These are phyloP conservation scores for Crithidia mellificae DNA, from an alignment of 208 protist genomes.

Conservation along the genomic window DNA sequence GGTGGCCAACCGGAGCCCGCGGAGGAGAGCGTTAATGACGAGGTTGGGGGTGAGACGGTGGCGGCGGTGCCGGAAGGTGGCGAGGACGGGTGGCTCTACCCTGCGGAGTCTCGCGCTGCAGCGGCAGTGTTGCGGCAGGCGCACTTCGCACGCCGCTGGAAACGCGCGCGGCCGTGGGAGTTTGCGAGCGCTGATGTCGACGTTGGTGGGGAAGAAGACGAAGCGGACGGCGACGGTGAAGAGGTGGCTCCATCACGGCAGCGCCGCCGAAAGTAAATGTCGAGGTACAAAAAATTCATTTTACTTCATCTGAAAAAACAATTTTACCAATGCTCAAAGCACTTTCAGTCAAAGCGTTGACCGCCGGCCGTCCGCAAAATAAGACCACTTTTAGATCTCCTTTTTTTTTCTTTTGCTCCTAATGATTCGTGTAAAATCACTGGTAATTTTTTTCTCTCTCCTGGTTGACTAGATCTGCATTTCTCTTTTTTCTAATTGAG, in stretches of 20 bases:
- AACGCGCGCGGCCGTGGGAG: slow-evolving; percentile 51
- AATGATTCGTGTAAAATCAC: too few relatives aligned
- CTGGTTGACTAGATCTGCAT: too few relatives aligned
- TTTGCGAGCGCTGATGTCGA: slow-evolving; percentile 11
- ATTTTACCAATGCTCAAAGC: too few relatives aligned
- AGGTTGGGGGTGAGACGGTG: too few relatives aligned
- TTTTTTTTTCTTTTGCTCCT: too few relatives aligned
- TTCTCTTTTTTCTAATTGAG: too few relatives aligned
- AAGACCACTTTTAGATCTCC: too few relatives aligned
- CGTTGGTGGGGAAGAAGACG: slow-evolving; percentile 11
- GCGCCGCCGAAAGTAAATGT: background rate
- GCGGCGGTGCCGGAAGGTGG: slow-evolving; percentile 24
- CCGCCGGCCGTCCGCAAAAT: too few relatives aligned
- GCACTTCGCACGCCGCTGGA: slow-evolving; percentile 42
- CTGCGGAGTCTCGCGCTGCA: slow-evolving; percentile 40
- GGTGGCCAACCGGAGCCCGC: background rate
- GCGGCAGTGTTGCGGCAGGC: slow-evolving; percentile 32
- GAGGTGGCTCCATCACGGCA: slow-evolving; percentile 1
- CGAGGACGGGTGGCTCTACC: slow-evolving; percentile 78
- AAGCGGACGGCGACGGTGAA: slow-evolving; percentile 19
- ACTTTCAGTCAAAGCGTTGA: too few relatives aligned
- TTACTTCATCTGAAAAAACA: too few relatives aligned
- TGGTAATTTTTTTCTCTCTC: too few relatives aligned
- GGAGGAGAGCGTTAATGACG: slow-evolving; percentile 6
- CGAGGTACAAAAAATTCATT: background rate